These are phyloP conservation scores for Alternaria incomplexa DNA, from an alignment of 2,329 filamentous ascomycete species.

Conservation along the genomic window DNA sequence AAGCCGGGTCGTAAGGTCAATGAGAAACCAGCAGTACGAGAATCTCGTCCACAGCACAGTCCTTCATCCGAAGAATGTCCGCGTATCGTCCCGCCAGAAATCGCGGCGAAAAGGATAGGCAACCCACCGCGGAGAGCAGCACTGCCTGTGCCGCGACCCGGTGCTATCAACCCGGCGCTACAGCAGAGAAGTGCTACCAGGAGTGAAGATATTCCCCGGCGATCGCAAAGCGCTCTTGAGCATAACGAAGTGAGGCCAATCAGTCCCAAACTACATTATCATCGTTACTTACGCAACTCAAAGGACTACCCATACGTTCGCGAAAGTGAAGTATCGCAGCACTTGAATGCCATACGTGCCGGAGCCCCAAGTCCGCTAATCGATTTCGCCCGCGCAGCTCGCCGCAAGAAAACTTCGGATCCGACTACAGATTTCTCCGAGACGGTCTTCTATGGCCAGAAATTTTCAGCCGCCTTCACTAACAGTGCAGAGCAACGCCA, in stretches of 20 bases:
- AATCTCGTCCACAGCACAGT: not conserved
- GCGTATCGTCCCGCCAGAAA: constrained; percentile 11
- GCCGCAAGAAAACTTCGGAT: not conserved
- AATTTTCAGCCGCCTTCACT: not conserved
- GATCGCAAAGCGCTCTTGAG: not conserved
- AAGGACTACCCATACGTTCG: constrained; percentile 31
- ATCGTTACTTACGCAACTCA: constrained; percentile 21
- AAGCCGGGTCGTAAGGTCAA: not conserved
- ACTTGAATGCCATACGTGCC: constrained; percentile 22
- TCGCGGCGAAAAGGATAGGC: constrained; percentile 13
- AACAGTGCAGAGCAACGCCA: not conserved
- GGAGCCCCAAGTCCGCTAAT: constrained; percentile 18
- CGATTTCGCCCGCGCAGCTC: not conserved
- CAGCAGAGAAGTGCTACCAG: not conserved
- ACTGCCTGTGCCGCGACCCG: constrained; percentile 4
- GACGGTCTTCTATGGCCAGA: constrained; percentile 13
- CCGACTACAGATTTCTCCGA: constrained; percentile 12
- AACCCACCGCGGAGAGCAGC: constrained; percentile 18
- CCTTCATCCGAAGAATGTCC: constrained; percentile 9
- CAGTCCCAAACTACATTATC: constrained; percentile 29
- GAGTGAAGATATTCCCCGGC: not conserved
- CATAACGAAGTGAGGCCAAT: not conserved
- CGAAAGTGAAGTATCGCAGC: constrained; percentile 21
- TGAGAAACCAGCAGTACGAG: not conserved
- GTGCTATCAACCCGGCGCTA: not conserved